Base-by-base conservation (phyloP, 257 asterid species). In the Solanum verrucosum region DNA sequence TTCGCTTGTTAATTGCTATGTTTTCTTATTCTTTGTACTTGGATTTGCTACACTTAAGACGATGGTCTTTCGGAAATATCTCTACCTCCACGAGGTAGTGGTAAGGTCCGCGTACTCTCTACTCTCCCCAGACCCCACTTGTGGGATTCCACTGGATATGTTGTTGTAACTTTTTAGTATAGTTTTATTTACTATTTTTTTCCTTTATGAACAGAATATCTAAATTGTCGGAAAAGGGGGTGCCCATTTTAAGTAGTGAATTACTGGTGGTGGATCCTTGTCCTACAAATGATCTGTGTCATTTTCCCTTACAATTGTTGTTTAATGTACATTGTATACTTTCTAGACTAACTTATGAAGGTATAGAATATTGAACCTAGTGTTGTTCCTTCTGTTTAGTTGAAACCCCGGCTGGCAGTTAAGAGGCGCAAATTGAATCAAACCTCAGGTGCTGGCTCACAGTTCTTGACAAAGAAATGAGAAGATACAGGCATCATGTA, bases 321-420 rank as follows among this genome's bases (percentile, higher is more conserved):
- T 83, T 33, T 18, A 81, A 46, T 27, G 60, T 68, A 38, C 70
- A 6, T 70, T 44, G 49, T 72, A 27, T 16, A 67, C 83, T 77
- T 25, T 35, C 25, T 37, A 6, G 72, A 42, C 29, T n/a, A 34
- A 44, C 87, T 20, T 7, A 46, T 37, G 85, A 40, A 83, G 49
- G 27, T 72, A 16, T 78, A 72, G 44, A 60, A 21, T 34, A 73
- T 52, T 81, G 40, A 75, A 29, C 77, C 77, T 88, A 38, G 84
- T 81, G 44, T 35, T 75, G 23, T 85, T 65, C 25, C 68, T 88
- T 83, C 9, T 88, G 67, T 90, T 93, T 92, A 96, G 99, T 87
- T 93, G 94, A 92, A 93, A 92, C 96, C 96, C 12, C 93, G 92
- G 90, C 91, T 93, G 65, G 92, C 92, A 70, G 94, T 92, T 73